A percentile compares a stretch with the other conserved stretches of the same genome.
These are phyloP conservation scores for Verticillium isaacii DNA, from an alignment of 2,329 filamentous ascomycete genomes.

Conservation along the genomic window DNA sequence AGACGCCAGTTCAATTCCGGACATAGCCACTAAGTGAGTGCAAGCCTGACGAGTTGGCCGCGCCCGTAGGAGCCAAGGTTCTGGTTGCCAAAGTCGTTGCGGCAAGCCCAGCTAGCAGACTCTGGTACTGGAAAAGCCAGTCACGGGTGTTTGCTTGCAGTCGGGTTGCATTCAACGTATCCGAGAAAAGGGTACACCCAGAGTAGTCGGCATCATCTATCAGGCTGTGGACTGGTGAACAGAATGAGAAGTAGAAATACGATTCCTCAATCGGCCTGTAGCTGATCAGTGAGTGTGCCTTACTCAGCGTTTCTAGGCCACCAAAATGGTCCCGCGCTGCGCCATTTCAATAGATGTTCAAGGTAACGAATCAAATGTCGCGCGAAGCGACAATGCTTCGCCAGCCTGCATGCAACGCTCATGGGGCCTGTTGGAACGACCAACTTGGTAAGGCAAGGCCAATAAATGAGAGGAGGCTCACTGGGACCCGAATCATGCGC, in stretches of 20 bases:
- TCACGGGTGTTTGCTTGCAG: no score
- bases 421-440: not conserved
- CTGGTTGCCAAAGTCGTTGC: no score
- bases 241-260: not conserved
- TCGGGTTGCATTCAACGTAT: no score
- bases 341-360: not conserved
- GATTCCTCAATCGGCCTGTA: not conserved
- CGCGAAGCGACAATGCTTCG: not conserved
- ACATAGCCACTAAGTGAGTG: no score
- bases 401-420: not conserved
- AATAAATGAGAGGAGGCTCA: not conserved
- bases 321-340: not conserved
- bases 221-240: not conserved
- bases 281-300: not conserved
- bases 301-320: not conserved
- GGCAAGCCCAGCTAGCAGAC: no score
- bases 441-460: not conserved
- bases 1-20: no score
- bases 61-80: no score
- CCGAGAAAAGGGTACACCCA: no score
- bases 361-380: not conserved
- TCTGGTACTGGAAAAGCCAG: no score
- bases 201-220: no score
- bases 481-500: not conserved
- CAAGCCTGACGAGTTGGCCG: no score